Conservation (phyloP, 192 early-diverging fungal species). For the Backusella macrospora region DNA sequence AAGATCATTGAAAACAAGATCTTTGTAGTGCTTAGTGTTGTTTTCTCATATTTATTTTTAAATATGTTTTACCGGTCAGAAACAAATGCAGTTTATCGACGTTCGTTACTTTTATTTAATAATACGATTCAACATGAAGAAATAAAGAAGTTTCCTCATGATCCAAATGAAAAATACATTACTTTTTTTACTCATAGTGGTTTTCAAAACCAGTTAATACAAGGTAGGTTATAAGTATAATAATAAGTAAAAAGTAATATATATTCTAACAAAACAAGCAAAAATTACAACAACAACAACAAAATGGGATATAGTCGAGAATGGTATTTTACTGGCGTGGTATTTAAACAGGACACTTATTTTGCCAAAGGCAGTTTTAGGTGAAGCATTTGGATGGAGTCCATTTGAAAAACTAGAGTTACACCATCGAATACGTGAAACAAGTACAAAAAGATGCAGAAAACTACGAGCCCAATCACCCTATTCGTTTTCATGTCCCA, state of each 20-base stretch:
- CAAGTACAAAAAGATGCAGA: conserved; percentile 8
- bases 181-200: conserved; percentile 56
- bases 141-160: background rate
- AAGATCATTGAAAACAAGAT: background rate
- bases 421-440: conserved; percentile 36
- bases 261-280: too few relatives aligned
- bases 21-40: background rate
- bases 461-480: background rate
- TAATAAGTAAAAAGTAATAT: background rate
- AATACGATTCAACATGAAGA: background rate
- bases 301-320: conserved; percentile 40
- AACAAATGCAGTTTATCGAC: background rate
- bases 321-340: conserved; percentile 51
- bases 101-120: background rate
- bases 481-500: conserved; percentile 29
- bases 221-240: conserved; percentile 19
- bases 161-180: conserved; percentile 45
- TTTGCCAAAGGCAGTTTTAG: conserved; percentile 47
- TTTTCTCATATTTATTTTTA: background rate
- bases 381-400: conserved; percentile 45
- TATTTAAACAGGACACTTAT: conserved; percentile 54
- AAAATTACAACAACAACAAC: too few relatives aligned
- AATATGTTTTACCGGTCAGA: background rate
- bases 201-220: conserved; percentile 53
- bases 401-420: conserved; percentile 25